Base-by-base conservation (phyloP, 257 asterid genomes). In the Buddleja alternifolia region DNA sequence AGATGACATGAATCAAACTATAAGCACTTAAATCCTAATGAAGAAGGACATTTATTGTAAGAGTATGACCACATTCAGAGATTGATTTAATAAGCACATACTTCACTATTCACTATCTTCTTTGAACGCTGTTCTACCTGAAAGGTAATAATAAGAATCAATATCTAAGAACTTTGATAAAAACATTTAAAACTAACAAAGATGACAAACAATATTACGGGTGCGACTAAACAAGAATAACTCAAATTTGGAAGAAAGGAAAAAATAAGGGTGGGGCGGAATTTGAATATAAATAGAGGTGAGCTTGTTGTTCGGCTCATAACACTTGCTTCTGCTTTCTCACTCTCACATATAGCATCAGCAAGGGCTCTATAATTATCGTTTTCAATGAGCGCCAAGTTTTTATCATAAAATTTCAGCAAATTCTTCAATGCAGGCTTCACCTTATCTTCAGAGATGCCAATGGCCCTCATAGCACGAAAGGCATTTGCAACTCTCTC, bases 351-450 rank as follows among this genome's bases (percentile, higher is more conserved):
- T 52, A 92, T 92, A 34, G 96, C 95, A 81, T 92, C 95, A 2
- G 84, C 89, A 34, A 92, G 93, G 59, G 64, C 95, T 52, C 95
- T 79, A 75, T 85, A 92, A 37, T 81, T 87, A 72, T 92, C 97
- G 56, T 67, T 89, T 76, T 89, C 97, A 56, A 92, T 92, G 29
- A 78, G 88, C 50, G 36, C 84, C 97, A 96, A 92, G 63, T 92
- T 85, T 76, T 85, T 89, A 1, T 92, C 92, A 55, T 81, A 89
- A 78, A 87, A 15, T 75, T 84, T 87, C 73, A 92, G 73, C 64
- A 92, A 83, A 10, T 40, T 60, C 79, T 89, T 92, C 77, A 92
- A 69, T 7, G 89, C 87, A 0, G 95, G 97, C 60, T 83, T 85
- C 83, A 87, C 96, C 75, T 73, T 84, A 14, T 25, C 78, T 67